Evolutionary conservation across 768 basidiomycete genomes (phyloP), one percentile per base, ranked within the genome.

Genomic region (Boletus edulis): DNA sequence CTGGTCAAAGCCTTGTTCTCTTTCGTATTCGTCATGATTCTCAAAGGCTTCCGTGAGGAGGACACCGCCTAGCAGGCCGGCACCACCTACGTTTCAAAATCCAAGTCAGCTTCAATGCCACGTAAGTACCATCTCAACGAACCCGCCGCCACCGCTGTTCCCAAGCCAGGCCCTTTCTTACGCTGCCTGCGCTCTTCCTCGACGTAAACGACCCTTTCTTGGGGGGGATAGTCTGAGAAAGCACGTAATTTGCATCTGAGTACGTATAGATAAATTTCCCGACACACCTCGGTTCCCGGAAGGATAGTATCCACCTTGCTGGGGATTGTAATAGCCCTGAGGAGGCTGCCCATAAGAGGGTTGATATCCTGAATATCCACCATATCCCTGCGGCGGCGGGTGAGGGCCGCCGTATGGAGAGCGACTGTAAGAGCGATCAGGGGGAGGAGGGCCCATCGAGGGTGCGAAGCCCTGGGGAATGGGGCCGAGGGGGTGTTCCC

Each of bases 401-500:
- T 48, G 39, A 41, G 52, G 51, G 22, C 32, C 48, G 10, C 55
- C 56, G 24, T 75, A 74, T 4, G 72, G 73, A 17, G 70, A 68
- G 42, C 61, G 67, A 41, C 40, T 72, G 59, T 62, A 65, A 54
- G 34, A 60, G 43, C 69, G 70, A 60, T 72, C 70, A 22, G 71
- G 70, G 1, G 82, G 79, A 0, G 85, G 85, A 10, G 81, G 73
- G 18, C 78, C 76, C 0, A 59, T 41, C 0, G 78, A 75, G 14
- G 76, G 64, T 2, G 57, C 66, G 51, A 60, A 79, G 57, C 68
- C 67, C 22, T 69, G 62, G 1, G 53, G 50, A 0, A 67, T 64
- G 8, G 76, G 77, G 4, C 84, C 85, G n/a, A 79, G 69, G 0
- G 89, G 89, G 61, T 90, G 89, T 0, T 72, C 75, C 89, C 89